A percentile compares a stretch with the other conserved stretches of the same genome.
Conservation (phyloP, 805 yeast species). For the Kuraishia piskuri region DNA sequence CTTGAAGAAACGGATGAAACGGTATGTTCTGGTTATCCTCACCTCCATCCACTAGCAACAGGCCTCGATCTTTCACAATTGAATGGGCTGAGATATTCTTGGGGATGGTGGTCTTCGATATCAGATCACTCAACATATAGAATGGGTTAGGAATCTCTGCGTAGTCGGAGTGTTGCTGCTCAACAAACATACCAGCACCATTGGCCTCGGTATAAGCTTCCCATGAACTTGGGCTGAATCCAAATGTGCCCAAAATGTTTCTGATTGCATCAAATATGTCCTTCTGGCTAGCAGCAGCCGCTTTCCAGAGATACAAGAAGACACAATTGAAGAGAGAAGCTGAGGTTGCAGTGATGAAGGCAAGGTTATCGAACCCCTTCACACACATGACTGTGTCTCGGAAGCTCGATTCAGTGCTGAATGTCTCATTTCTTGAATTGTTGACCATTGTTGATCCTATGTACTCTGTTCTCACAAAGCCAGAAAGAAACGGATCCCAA, state of each 20-base stretch:
- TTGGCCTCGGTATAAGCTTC: not conserved
- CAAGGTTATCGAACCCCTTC: slow-evolving; percentile 47
- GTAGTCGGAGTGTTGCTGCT: slow-evolving; percentile 43
- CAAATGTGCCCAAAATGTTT: slow-evolving; percentile 32
- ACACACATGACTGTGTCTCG: slow-evolving; percentile 27
- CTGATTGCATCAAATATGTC: slow-evolving; percentile 25
- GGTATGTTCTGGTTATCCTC: slow-evolving; percentile 42
- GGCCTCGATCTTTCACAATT: slow-evolving; percentile 14
- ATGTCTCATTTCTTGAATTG: slow-evolving; percentile 14
- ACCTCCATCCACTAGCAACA: slow-evolving; percentile 32
- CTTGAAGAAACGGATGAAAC: slow-evolving; percentile 32
- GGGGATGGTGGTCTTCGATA: not conserved
- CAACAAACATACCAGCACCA: slow-evolving; percentile 11
- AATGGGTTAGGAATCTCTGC: slow-evolving; percentile 62
- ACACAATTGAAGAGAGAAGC: slow-evolving; percentile 54
- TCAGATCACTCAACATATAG: slow-evolving; percentile 16
- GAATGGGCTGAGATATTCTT: not conserved
- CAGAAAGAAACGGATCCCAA: slow-evolving; percentile 41
- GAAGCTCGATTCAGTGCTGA: slow-evolving; percentile 12
- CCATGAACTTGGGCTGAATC: slow-evolving; percentile 21
- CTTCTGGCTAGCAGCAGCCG: slow-evolving; percentile 20
- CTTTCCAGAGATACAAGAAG: slow-evolving; percentile 37
- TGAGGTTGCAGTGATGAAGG: slow-evolving; percentile 55
- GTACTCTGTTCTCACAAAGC: slow-evolving; percentile 42
- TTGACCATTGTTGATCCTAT: slow-evolving; percentile 39